Percentiles rank a stretch among this genome's conserved stretches.
Conservation (phyloP, 2,329 filamentous ascomycete species). For the Pyricularia sp. region DNA sequence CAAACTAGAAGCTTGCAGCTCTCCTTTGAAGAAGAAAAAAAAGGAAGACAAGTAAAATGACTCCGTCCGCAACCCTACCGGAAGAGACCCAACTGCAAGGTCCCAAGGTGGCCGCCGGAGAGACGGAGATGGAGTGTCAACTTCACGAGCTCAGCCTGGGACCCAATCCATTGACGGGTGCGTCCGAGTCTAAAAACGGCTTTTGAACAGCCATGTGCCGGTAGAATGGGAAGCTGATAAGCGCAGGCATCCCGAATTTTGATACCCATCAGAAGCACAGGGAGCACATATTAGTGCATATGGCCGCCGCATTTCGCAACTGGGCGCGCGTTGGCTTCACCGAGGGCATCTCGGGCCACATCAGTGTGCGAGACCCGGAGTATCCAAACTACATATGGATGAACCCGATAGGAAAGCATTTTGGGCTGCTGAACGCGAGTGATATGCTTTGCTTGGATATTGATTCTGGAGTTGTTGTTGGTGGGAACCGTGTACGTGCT, state of each 20-base stretch:
- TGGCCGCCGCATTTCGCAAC: slow-evolving; percentile 25
- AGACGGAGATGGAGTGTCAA: not conserved
- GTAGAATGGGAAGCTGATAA: not conserved
- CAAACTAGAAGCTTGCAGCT: too few relatives aligned
- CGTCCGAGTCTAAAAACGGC: not conserved
- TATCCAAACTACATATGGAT: not conserved
- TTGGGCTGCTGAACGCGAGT: not conserved
- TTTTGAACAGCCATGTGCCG: not conserved
- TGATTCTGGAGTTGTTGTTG: not conserved
- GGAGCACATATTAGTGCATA: slow-evolving; percentile 55
- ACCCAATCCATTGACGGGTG: not conserved
- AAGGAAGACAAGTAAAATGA: not conserved
- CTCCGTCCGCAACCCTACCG: not conserved
- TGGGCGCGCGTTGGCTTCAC: not conserved
- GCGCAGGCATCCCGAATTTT: slow-evolving; percentile 31
- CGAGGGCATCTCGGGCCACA: not conserved
- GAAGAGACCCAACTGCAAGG: not conserved
- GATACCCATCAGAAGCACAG: slow-evolving; percentile 35
- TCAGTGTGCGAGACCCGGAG: not conserved
- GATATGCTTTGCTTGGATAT: not conserved
- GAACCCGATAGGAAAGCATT: not conserved
- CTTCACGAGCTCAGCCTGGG: not conserved
- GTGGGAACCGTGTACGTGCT: not conserved
- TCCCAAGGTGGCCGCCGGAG: not conserved
- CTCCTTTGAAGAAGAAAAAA: too few relatives aligned